These are phyloP conservation scores for Pichia sp. DNA, from an alignment of 1,139 yeast genomes.

Conservation along the genomic window DNA sequence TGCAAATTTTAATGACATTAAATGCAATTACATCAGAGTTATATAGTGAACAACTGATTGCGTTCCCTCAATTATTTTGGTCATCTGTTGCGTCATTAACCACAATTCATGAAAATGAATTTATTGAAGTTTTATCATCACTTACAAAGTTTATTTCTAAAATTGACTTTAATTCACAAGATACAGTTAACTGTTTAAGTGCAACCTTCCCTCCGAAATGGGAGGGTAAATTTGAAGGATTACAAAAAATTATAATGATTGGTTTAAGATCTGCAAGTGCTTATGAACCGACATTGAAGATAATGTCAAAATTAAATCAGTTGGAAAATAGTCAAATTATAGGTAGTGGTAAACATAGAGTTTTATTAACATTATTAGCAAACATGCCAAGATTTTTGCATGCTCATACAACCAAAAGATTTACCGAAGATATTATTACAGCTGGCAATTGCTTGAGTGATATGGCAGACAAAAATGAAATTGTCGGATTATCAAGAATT, in stretches of 20 bases:
- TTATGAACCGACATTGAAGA: constrained; percentile 68
- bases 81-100: constrained; percentile 87
- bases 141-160: constrained; percentile 78
- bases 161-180: constrained; percentile 79
- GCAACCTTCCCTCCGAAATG: constrained; percentile 91
- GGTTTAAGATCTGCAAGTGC: constrained; percentile 81
- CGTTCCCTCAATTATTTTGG: constrained; percentile 95
- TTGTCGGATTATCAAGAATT: constrained; percentile 63
- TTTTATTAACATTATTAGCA: constrained; percentile 66
- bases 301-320: constrained; percentile 64
- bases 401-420: constrained; percentile 56
- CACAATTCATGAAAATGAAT: constrained; percentile 90
- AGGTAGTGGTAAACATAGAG: constrained; percentile 63
- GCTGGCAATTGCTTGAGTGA: constrained; percentile 53
- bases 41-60: constrained; percentile 68
- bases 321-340: constrained; percentile 70
- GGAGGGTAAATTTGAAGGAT: constrained; percentile 91
- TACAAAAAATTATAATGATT: constrained; percentile 68
- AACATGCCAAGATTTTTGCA: constrained; percentile 81
- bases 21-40: constrained; percentile 87
- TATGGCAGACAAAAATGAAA: constrained; percentile 54
- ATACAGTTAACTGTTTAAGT: constrained; percentile 74
- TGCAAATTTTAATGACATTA: constrained; percentile 94
- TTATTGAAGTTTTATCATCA: constrained; percentile 77
- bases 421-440: constrained; percentile 46